Percentiles rank a stretch among this genome's conserved stretches.
phyloP scores from a whole-genome alignment of 106 monocot species.

The Apostasia shenzhenica region DNA sequence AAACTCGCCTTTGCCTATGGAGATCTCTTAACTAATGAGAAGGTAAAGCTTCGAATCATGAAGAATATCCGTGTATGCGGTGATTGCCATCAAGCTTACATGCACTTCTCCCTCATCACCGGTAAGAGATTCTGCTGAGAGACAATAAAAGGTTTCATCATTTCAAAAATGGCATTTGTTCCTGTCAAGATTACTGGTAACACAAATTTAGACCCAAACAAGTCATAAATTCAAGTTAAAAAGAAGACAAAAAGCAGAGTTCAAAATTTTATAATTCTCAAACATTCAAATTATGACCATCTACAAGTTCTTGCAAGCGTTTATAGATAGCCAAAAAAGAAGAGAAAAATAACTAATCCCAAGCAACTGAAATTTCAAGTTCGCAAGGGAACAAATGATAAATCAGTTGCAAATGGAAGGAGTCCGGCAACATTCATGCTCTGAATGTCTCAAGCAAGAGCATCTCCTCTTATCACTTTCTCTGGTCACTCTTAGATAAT shows the following conservation, averaged over 20 bases:
- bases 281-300: too few species aligned
- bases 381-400: not conserved
- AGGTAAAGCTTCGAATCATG: slow-evolving; percentile 20
- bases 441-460: too few species aligned
- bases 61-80: slow-evolving; percentile 20
- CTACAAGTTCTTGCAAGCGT: not conserved
- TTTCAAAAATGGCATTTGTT: slow-evolving; percentile 20
- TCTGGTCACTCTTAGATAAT: too few species aligned
- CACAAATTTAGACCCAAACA: too few species aligned
- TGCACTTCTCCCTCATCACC: slow-evolving; percentile 20
- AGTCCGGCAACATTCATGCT: not conserved
- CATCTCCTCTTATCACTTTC: too few species aligned
- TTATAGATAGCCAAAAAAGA: not conserved
- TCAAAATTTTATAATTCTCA: too few species aligned
- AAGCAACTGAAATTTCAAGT: too few species aligned
- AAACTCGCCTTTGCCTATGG: slow-evolving; percentile 26
- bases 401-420: not conserved
- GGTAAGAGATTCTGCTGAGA: slow-evolving; percentile 25
- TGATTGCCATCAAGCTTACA: slow-evolving; percentile 19
- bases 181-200: slow-evolving; percentile 34
- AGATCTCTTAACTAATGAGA: slow-evolving; percentile 6
- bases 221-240: too few species aligned
- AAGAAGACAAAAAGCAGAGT: too few species aligned
- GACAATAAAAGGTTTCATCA: slow-evolving; percentile 21
- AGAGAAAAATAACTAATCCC: too few species aligned